A percentile compares a stretch with the other conserved stretches of the same genome.
Evolutionary conservation across 805 yeast species (phyloP).

Genomic region (Isabelozyma pseudorhagii): DNA sequence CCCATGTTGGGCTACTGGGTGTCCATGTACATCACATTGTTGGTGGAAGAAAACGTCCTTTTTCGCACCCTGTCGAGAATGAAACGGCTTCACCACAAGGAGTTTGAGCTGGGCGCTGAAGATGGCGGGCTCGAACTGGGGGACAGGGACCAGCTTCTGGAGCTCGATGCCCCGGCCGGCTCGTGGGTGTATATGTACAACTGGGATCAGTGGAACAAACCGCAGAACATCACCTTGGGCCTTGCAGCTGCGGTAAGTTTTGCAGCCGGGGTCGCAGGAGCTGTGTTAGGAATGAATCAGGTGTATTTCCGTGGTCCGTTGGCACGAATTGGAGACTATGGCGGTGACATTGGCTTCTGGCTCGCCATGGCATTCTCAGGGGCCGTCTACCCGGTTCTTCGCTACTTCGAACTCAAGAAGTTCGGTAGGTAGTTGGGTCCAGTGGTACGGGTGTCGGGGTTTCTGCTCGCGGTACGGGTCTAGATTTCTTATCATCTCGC

Average conservation of each 20-base stretch:
- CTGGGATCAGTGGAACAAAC: slow-evolving; percentile 29
- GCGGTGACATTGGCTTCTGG: slow-evolving; percentile 39
- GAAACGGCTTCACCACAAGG: slow-evolving; percentile 22
- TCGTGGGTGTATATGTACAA: slow-evolving; percentile 17
- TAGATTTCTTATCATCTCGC: too few relatives aligned
- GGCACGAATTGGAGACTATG: slow-evolving; percentile 29
- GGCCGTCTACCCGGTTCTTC: slow-evolving; percentile 24
- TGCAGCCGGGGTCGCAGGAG: slow-evolving; percentile 31
- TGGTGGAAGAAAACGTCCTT: slow-evolving; percentile 33
- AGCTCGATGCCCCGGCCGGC: slow-evolving; percentile 1
- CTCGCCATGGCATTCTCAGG: slow-evolving; percentile 33
- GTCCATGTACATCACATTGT: slow-evolving; percentile 31
- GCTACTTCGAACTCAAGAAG: slow-evolving; percentile 29
- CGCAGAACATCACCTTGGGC: slow-evolving; percentile 27
- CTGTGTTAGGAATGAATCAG: slow-evolving; percentile 40
- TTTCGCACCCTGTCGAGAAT: slow-evolving; percentile 21
- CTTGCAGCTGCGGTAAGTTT: slow-evolving; percentile 31
- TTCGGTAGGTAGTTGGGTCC: slow-evolving; percentile 16
- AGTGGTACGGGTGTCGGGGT: too few relatives aligned
- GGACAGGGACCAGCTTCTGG: not conserved
- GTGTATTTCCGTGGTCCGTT: slow-evolving; percentile 36
- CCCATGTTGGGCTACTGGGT: slow-evolving; percentile 44
- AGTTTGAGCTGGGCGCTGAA: slow-evolving; percentile 16
- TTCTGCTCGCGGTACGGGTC: too few relatives aligned
- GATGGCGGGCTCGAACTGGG: not conserved